phyloP scores from a whole-genome alignment of 768 basidiomycete species.

The Podaxis sp. region DNA sequence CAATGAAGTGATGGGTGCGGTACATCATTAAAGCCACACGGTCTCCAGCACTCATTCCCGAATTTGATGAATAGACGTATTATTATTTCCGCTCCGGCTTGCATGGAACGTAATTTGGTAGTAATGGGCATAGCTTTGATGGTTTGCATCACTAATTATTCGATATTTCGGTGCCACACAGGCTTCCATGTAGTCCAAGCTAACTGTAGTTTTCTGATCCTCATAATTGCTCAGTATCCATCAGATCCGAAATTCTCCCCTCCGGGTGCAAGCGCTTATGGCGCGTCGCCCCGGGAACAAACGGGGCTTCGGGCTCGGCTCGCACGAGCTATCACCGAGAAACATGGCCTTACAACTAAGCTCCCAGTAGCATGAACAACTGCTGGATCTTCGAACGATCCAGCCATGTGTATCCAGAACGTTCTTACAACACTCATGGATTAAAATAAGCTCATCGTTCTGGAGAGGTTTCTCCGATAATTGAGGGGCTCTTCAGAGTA shows the following conservation, averaged over 20 bases:
- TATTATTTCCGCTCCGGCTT: not conserved
- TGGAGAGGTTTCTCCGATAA: slow-evolving; percentile 13
- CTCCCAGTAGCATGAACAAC: not conserved
- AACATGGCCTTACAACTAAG: not conserved
- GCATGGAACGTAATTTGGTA: not conserved
- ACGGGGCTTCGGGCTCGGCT: not conserved
- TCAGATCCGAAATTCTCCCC: not conserved
- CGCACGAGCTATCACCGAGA: slow-evolving; percentile 10
- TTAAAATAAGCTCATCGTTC: slow-evolving; percentile 8
- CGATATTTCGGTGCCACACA: not conserved
- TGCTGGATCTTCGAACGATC: not conserved
- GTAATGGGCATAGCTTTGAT: not conserved
- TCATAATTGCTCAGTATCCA: not conserved
- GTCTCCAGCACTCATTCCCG: not conserved
- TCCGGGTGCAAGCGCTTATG: not conserved
- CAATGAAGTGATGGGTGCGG: not conserved
- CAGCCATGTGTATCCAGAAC: not conserved
- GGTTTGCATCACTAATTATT: not conserved
- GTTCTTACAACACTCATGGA: not conserved
- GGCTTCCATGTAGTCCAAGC: not conserved
- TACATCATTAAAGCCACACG: not conserved
- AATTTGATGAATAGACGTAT: not conserved
- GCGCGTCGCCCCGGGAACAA: not conserved
- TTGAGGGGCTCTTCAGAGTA: not conserved
- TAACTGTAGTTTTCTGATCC: not conserved